phyloP scores from a whole-genome alignment of 805 yeast genomes.

The Nakazawaea peltata region DNA sequence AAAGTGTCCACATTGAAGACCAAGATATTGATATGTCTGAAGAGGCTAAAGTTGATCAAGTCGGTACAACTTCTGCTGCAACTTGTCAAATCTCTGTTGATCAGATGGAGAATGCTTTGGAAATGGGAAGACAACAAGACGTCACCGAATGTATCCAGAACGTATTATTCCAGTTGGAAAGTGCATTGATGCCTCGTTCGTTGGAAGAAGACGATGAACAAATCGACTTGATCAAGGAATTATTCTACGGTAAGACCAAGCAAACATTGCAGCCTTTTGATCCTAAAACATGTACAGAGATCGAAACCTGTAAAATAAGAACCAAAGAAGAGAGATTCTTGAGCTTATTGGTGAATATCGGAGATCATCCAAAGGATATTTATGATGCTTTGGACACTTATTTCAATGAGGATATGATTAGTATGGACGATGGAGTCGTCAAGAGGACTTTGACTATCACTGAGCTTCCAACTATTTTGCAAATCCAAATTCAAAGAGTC shows the following conservation, averaged over 20 bases:
- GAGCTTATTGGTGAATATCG: constrained; percentile 76
- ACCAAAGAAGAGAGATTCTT: constrained; percentile 67
- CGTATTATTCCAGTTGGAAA: constrained; percentile 84
- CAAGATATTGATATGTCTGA: constrained; percentile 6
- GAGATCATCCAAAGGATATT: constrained; percentile 80
- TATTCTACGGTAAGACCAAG: constrained; percentile 81
- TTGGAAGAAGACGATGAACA: constrained; percentile 76
- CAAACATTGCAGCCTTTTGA: constrained; percentile 59
- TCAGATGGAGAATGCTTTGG: constrained; percentile 67
- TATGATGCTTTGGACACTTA: constrained; percentile 87
- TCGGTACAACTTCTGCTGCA: constrained; percentile 2
- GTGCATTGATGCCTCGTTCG: constrained; percentile 64
- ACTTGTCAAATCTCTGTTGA: constrained; percentile 35
- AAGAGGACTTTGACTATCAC: constrained; percentile 66
- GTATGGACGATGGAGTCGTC: constrained; percentile 64
- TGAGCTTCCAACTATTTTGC: constrained; percentile 72
- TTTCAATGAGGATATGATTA: constrained; percentile 66
- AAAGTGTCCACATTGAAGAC: neutral
- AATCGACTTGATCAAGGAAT: constrained; percentile 64
- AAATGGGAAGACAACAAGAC: constrained; percentile 90
- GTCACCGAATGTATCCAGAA: constrained; percentile 96
- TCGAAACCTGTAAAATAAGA: constrained; percentile 27
- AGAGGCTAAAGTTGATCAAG: neutral
- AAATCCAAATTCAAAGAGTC: constrained; percentile 90
- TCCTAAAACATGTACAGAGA: constrained; percentile 17